phyloP scores from a whole-genome alignment of 1,139 yeast genomes.

The Yamadazyma pseudoaaseri region DNA sequence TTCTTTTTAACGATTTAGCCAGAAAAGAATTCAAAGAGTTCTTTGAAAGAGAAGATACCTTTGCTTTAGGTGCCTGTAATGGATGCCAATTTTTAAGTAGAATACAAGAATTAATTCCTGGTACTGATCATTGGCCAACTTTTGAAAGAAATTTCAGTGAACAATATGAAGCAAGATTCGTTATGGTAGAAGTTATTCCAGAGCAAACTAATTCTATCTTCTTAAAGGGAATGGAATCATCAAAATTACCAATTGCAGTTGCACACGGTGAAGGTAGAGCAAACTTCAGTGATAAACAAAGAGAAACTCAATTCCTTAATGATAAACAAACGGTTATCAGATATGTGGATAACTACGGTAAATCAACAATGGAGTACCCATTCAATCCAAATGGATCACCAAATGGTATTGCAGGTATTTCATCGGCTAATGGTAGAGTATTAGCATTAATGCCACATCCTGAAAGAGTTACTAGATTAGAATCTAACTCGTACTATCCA shows the following conservation, averaged over 20 bases:
- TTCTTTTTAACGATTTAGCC: conserved; percentile 78
- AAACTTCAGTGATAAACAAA: conserved; percentile 48
- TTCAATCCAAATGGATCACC: conserved; percentile 97
- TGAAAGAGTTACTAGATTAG: conserved; percentile 87
- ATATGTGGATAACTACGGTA: conserved; percentile 89
- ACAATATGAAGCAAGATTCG: conserved; percentile 95
- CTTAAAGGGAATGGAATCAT: conserved; percentile 87
- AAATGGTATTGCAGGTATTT: conserved; percentile 88
- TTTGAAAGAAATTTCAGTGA: conserved; percentile 91
- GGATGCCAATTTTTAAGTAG: conserved; percentile 97
- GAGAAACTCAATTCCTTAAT: conserved; percentile 43
- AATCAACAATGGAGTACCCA: conserved; percentile 79
- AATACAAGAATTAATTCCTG: conserved; percentile 86
- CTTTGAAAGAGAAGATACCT: conserved; percentile 87
- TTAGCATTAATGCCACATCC: conserved; percentile 99
- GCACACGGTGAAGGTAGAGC: conserved; percentile 99
- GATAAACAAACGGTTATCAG: conserved; percentile 59
- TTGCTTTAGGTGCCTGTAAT: conserved; percentile 99
- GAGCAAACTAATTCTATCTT: conserved; percentile 62
- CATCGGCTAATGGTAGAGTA: conserved; percentile 89
- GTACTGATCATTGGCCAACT: conserved; percentile 95
- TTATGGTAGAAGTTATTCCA: conserved; percentile 77
- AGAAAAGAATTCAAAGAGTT: conserved; percentile 74
- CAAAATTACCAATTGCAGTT: conserved; percentile 91
- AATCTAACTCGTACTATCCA: conserved; percentile 92